Evolutionary conservation across 2,329 filamentous ascomycete genomes (phyloP).

Genomic region (Endoconidiophora laricicola): DNA sequence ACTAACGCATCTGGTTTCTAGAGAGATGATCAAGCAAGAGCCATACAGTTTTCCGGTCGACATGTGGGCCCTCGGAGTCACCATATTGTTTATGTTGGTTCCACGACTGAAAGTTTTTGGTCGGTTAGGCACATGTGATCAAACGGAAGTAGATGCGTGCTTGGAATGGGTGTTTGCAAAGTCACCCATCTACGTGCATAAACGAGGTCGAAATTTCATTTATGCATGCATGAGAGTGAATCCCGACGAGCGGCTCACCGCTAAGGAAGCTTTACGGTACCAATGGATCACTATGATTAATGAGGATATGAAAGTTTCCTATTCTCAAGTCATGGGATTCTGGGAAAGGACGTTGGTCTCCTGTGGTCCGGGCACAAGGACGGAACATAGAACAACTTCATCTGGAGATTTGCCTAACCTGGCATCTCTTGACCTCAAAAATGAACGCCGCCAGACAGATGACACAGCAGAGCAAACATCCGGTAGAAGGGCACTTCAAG

Average conservation of each 20-base stretch:
- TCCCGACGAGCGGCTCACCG: constrained; percentile 3
- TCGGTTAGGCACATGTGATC: neutral
- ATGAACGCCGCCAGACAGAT: too few species aligned
- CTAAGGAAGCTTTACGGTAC: constrained; percentile 5
- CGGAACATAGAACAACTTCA: too few species aligned
- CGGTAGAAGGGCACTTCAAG: too few species aligned
- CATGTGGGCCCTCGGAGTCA: constrained; percentile 36
- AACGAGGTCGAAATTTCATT: constrained; percentile 8
- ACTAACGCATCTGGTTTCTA: constrained; percentile 14
- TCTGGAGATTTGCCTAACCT: too few species aligned
- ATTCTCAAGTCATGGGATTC: constrained; percentile 2
- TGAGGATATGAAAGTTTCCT: constrained; percentile 4
- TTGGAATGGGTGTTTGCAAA: neutral
- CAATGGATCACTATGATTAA: constrained; percentile 6
- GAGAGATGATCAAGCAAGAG: constrained; percentile 22
- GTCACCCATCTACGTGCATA: neutral
- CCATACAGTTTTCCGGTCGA: constrained; percentile 26
- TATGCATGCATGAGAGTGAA: constrained; percentile 5
- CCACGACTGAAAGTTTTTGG: neutral
- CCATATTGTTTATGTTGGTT: constrained; percentile 23
- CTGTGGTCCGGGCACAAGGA: too few species aligned
- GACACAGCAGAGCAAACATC: too few species aligned
- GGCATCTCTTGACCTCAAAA: too few species aligned
- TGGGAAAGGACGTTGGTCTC: neutral
- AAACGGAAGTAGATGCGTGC: neutral